phyloP scores from a whole-genome alignment of 2,329 filamentous ascomycete genomes.

The Teratosphaeriaceae sp. region DNA sequence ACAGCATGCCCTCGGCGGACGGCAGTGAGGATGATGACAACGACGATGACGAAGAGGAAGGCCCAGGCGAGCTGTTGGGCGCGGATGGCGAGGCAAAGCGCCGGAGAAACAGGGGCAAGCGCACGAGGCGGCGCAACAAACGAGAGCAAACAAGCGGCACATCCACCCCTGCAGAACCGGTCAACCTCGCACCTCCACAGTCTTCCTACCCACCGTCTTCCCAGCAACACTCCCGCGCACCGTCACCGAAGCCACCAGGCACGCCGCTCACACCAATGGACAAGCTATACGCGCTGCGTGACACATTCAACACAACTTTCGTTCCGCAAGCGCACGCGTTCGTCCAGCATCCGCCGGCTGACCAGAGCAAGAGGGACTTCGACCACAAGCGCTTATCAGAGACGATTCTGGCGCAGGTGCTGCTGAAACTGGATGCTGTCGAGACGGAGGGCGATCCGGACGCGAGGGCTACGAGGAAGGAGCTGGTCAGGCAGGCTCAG shows the following conservation, averaged over 20 bases:
- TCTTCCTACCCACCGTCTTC: conserved; percentile 22
- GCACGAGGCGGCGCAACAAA: conserved; percentile 39
- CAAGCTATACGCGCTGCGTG: conserved; percentile 60
- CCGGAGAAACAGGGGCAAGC: conserved; percentile 32
- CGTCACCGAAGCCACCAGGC: conserved; percentile 34
- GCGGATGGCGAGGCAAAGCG: conserved; percentile 32
- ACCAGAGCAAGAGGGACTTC: conserved; percentile 61
- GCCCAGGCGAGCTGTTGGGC: not conserved
- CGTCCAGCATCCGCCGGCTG: conserved; percentile 54
- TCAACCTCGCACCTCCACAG: conserved; percentile 30
- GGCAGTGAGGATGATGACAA: conserved; percentile 37
- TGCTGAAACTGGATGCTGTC: conserved; percentile 70
- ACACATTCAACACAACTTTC: conserved; percentile 54
- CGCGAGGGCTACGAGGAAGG: conserved; percentile 60
- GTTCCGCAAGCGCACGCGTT: conserved; percentile 61
- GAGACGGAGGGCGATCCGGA: conserved; percentile 64
- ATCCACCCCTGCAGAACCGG: conserved; percentile 30
- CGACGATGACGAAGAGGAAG: conserved; percentile 27
- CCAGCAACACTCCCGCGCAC: conserved; percentile 26
- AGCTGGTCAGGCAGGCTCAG: conserved; percentile 66
- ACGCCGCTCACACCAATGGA: conserved; percentile 45
- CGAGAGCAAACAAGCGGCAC: conserved; percentile 31
- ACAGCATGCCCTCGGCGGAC: conserved; percentile 39
- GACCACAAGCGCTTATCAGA: conserved; percentile 71
- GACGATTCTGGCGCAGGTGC: conserved; percentile 66